Evolutionary conservation across 345 rosid genomes (phyloP).

Genomic region (Populus euphratica): DNA sequence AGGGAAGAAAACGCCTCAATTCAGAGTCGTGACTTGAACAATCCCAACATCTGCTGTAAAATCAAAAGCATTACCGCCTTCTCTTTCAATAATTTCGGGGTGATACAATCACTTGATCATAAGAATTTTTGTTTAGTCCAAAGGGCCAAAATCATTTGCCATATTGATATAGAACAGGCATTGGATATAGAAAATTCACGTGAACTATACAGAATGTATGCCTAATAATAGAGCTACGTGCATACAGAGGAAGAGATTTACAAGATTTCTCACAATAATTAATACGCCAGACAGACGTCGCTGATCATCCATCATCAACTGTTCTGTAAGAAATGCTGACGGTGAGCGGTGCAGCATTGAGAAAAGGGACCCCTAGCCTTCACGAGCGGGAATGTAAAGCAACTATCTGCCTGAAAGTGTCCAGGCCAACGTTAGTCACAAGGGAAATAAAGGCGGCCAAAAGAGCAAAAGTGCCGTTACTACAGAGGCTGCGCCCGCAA

Average conservation of each 20-base stretch:
- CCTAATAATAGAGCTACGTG: no score
- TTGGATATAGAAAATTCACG: no score
- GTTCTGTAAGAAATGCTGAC: no score
- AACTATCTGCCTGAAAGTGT: constrained; percentile 34
- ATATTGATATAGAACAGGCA: no score
- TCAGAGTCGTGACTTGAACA: not conserved
- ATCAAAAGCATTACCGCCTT: not conserved
- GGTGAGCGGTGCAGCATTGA: not conserved
- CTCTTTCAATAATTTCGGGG: not conserved
- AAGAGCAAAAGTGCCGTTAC: constrained; percentile 23
- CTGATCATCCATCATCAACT: no score
- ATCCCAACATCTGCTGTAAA: not conserved
- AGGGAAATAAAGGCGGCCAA: constrained; percentile 16
- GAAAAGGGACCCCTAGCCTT: not conserved
- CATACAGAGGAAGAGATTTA: no score
- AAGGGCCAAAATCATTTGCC: no score
- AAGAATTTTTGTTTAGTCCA: not conserved
- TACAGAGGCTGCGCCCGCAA: constrained; percentile 20
- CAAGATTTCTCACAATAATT: no score
- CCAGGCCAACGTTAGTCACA: constrained; percentile 35
- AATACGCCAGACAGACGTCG: no score
- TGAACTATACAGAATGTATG: no score
- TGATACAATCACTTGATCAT: not conserved
- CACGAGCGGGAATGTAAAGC: not conserved
- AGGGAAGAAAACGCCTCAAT: not conserved